These are phyloP conservation scores for Chlorella variabilis DNA, from an alignment of 163 green algal genomes.

Conservation along the genomic window DNA sequence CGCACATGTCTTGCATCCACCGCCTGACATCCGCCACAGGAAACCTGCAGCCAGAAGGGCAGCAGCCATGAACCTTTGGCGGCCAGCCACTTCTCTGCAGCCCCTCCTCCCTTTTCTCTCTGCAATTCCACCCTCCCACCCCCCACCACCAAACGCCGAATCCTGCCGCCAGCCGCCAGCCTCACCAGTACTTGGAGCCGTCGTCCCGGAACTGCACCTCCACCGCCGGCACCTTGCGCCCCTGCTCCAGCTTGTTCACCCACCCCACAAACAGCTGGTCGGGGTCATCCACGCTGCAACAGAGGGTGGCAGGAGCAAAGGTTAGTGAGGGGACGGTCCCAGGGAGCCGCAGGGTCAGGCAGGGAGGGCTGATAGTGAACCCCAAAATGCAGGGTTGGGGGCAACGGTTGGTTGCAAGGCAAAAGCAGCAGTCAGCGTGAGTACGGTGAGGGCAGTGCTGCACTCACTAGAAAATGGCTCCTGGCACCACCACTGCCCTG, in stretches of 20 bases:
- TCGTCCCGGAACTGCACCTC: slow-evolving; percentile 41
- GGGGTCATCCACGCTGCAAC: slow-evolving; percentile 11
- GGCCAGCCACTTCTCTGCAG: no score
- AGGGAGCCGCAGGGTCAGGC: no score
- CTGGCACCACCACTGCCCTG: slow-evolving; percentile 8
- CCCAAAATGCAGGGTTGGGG: no score
- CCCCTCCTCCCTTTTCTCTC: no score
- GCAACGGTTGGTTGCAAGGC: no score
- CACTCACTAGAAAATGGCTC: slow-evolving; percentile 31
- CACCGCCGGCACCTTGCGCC: slow-evolving; percentile 8
- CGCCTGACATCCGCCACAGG: slow-evolving; percentile 4
- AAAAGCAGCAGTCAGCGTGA: no score
- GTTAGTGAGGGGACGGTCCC: no score
- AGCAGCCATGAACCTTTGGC: background rate
- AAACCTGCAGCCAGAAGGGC: slow-evolving; percentile 9
- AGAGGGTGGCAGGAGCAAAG: background rate
- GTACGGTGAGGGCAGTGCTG: no score
- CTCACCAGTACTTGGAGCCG: slow-evolving; percentile 26
- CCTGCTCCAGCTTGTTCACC: slow-evolving; percentile 13
- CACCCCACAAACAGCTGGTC: background rate
- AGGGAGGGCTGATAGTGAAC: no score
- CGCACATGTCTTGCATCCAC: slow-evolving; percentile 24
- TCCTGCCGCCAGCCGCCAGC: background rate
- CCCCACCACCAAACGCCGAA: no score
- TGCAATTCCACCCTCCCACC: no score